phyloP scores from a whole-genome alignment of 306 rosid genomes.

The Gillenia trifoliata region DNA sequence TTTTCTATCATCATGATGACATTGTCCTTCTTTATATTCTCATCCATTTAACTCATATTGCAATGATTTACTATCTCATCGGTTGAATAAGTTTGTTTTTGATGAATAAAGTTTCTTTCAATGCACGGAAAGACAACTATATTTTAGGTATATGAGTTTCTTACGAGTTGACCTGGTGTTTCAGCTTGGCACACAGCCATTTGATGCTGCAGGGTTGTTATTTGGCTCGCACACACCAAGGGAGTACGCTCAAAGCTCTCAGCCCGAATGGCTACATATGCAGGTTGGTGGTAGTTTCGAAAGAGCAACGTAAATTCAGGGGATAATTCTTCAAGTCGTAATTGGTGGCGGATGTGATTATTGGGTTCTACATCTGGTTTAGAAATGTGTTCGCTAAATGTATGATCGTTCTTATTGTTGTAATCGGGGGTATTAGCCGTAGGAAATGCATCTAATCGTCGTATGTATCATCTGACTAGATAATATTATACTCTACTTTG shows the following conservation, averaged over 20 bases:
- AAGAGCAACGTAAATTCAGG: slow-evolving; percentile 44
- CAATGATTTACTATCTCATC: not conserved
- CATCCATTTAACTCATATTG: not conserved
- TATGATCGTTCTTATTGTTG: slow-evolving; percentile 24
- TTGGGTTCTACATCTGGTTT: slow-evolving; percentile 29
- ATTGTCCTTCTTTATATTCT: not conserved
- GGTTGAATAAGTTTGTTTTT: not conserved
- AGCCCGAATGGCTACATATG: slow-evolving; percentile 86
- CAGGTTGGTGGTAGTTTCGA: slow-evolving; percentile 71
- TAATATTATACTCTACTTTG: not conserved
- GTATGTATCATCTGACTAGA: slow-evolving; percentile 17
- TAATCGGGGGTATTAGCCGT: slow-evolving; percentile 21
- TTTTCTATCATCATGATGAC: not conserved
- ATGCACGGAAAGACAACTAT: not conserved
- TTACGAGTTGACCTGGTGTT: slow-evolving; percentile 31
- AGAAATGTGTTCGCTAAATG: slow-evolving; percentile 20
- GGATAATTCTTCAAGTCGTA: slow-evolving; percentile 17
- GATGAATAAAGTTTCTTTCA: not conserved
- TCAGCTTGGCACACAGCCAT: slow-evolving; percentile 56
- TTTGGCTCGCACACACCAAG: slow-evolving; percentile 64
- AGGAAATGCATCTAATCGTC: slow-evolving; percentile 30
- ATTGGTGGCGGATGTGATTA: slow-evolving; percentile 2
- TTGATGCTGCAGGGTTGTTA: slow-evolving; percentile 64
- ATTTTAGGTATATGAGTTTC: not conserved
- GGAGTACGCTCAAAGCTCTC: slow-evolving; percentile 59